Percentiles rank a stretch among this genome's conserved stretches.
Conservation (phyloP, 2,329 filamentous ascomycete genomes). For the Neofusicoccum sp. region DNA sequence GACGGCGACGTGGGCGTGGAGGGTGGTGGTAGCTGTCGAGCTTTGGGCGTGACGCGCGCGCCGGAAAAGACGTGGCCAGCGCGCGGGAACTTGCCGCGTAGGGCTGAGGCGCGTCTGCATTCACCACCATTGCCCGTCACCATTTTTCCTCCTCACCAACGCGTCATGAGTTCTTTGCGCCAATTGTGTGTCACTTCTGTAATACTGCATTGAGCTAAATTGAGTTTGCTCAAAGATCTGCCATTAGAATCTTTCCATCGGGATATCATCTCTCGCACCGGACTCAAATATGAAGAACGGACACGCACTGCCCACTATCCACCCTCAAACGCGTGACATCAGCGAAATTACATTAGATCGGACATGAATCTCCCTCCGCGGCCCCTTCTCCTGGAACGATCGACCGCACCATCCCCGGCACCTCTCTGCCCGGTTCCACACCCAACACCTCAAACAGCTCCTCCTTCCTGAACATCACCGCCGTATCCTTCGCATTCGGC, state of each 20-base stretch:
- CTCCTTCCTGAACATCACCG: slow-evolving; percentile 47
- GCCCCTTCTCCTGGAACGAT: background rate
- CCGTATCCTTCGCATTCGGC: slow-evolving; percentile 47
- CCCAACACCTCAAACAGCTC: slow-evolving; percentile 35
- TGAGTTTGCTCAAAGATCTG: no score
- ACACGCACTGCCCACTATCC: no score
- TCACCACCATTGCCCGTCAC: background rate
- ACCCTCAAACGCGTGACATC: background rate
- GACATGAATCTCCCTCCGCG: background rate
- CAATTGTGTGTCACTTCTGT: no score
- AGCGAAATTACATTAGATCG: background rate
- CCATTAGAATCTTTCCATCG: no score
- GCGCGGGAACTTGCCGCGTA: background rate
- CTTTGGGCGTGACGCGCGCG: slow-evolving; percentile 4
- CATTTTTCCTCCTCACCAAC: background rate
- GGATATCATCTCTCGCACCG: no score
- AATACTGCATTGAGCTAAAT: no score
- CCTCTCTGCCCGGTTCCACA: slow-evolving; percentile 25
- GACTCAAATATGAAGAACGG: no score
- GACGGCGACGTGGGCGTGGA: background rate
- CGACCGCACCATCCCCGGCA: slow-evolving; percentile 7
- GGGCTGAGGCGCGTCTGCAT: background rate
- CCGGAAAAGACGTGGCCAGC: background rate
- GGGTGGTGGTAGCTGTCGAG: slow-evolving; percentile 1
- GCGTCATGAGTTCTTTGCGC: no score